Percentiles rank a stretch among this genome's conserved stretches.
Evolutionary conservation across 805 yeast genomes (phyloP).

Genomic region (Candida khao-thaluensis): DNA sequence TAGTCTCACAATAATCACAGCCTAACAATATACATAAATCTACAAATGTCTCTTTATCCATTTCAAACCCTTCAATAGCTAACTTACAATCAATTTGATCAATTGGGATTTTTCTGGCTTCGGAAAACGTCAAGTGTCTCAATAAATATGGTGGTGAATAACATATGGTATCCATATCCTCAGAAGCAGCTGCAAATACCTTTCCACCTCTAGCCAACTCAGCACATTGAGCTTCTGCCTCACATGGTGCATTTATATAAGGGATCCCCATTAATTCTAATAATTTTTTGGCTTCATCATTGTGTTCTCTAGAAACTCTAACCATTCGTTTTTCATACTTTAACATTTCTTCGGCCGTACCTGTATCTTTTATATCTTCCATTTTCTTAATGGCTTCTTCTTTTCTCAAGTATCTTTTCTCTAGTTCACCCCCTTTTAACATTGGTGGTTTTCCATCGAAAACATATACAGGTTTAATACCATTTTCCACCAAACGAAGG

Average conservation of each 20-base stretch:
- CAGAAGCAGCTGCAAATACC: constrained; percentile 96
- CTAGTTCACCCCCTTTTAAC: constrained; percentile 88
- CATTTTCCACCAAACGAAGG: constrained; percentile 81
- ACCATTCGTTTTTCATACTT: constrained; percentile 85
- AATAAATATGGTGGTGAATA: constrained; percentile 81
- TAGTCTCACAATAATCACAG: constrained; percentile 96
- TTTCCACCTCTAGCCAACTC: constrained; percentile 84
- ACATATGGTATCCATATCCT: constrained; percentile 98
- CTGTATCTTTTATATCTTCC: constrained; percentile 74
- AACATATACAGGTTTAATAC: constrained; percentile 95
- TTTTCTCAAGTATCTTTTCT: constrained; percentile 75
- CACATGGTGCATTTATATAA: constrained; percentile 90
- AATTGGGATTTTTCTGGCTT: constrained; percentile 88
- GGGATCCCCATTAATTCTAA: constrained; percentile 94
- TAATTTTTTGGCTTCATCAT: constrained; percentile 86
- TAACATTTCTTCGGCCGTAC: constrained; percentile 73
- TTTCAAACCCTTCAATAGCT: constrained; percentile 75
- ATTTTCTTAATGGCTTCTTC: constrained; percentile 79
- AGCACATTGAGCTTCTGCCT: constrained; percentile 99
- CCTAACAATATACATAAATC: constrained; percentile 93
- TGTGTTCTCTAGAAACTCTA: constrained; percentile 83
- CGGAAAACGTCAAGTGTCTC: constrained; percentile 91
- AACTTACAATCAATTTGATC: constrained; percentile 71
- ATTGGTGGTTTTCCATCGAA: constrained; percentile 98
- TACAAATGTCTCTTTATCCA: constrained; percentile 71